A percentile compares a stretch with the other conserved stretches of the same genome.
phyloP scores from a whole-genome alignment of 345 rosid species.

The Eucalyptus lansdowneana region DNA sequence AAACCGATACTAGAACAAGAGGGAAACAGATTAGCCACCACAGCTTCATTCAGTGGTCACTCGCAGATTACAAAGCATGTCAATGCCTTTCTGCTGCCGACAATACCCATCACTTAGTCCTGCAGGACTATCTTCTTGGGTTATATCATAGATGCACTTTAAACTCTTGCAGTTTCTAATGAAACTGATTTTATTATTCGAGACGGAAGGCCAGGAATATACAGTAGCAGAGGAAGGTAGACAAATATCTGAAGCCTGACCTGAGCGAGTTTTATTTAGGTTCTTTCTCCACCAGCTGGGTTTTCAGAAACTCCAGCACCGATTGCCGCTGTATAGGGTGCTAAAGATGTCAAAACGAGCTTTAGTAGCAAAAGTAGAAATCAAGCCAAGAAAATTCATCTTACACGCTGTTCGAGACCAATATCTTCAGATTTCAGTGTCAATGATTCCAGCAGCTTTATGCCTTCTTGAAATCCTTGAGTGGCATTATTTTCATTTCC shows the following conservation, averaged over 20 bases:
- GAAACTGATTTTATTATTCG: background rate
- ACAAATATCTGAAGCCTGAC: background rate
- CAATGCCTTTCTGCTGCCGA: background rate
- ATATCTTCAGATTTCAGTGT: conserved; percentile 56
- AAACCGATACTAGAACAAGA: background rate
- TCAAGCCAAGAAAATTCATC: background rate
- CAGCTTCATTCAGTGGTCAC: background rate
- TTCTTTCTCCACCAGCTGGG: conserved; percentile 50
- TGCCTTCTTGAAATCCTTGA: conserved; percentile 76
- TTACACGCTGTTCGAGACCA: conserved; percentile 66
- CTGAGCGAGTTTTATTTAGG: conserved; percentile 4
- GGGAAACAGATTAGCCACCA: background rate
- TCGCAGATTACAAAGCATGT: background rate
- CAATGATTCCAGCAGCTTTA: conserved; percentile 56
- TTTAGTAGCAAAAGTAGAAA: background rate
- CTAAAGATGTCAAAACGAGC: background rate
- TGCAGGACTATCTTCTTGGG: background rate
- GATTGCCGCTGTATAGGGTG: conserved; percentile 50
- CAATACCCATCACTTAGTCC: background rate
- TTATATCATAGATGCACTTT: background rate
- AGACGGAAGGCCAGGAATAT: background rate
- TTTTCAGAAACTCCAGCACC: conserved; percentile 67
- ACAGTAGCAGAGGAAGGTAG: background rate
- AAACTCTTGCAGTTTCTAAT: background rate
- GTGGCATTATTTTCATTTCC: conserved; percentile 58